phyloP scores from a whole-genome alignment of 352 stramenopile species.

The Pythium dissimile region DNA sequence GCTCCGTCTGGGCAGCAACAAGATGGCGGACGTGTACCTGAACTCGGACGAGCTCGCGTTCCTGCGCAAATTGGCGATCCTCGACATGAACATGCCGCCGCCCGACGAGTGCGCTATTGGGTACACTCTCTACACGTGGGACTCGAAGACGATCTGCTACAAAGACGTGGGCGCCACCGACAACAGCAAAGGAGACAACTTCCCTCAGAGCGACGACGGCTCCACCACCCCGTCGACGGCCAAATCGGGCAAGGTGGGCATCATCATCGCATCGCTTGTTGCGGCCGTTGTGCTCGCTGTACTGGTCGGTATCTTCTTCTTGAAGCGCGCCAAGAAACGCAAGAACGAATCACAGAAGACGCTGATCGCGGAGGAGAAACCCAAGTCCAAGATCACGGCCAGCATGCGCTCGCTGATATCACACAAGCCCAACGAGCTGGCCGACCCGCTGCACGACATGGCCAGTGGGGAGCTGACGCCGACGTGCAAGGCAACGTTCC shows the following conservation, averaged over 20 bases:
- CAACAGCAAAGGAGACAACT: neutral
- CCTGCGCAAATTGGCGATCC: slow-evolving; percentile 42
- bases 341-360: slow-evolving; percentile 28
- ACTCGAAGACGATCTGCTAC: slow-evolving; percentile 35
- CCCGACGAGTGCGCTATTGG: slow-evolving; percentile 36
- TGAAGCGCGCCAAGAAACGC: slow-evolving; percentile 50
- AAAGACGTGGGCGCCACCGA: slow-evolving; percentile 23
- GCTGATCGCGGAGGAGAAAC: slow-evolving; percentile 4
- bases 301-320: slow-evolving; percentile 45
- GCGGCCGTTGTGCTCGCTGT: slow-evolving; percentile 43
- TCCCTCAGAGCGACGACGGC: slow-evolving; percentile 35
- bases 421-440: slow-evolving; percentile 34
- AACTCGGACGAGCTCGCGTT: slow-evolving; percentile 51
- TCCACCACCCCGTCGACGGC: slow-evolving; percentile 28
- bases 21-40: slow-evolving; percentile 50
- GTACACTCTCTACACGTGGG: slow-evolving; percentile 50
- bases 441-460: slow-evolving; percentile 27
- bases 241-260: slow-evolving; percentile 27
- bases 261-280: slow-evolving; percentile 40
- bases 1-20: slow-evolving; percentile 51
- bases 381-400: slow-evolving; percentile 35
- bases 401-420: slow-evolving; percentile 35
- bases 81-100: slow-evolving; percentile 42
- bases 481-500: slow-evolving; percentile 54
- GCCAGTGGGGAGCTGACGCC: slow-evolving; percentile 2